Conservation (phyloP, 352 stramenopile species). For the Phytophthora pini region DNA sequence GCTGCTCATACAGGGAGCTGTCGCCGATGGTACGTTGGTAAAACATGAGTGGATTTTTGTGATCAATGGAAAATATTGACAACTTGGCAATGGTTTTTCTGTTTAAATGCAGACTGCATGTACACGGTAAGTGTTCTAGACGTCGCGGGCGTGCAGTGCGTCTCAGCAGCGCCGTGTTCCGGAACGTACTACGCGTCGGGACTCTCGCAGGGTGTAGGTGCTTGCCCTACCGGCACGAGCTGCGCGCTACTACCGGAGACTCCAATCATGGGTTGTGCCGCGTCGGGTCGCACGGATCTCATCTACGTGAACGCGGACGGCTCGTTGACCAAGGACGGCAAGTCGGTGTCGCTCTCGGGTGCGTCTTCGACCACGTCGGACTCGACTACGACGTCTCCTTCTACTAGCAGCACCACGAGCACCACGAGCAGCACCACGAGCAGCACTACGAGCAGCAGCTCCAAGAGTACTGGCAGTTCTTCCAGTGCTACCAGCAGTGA, state of each 20-base stretch:
- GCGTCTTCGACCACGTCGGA: conserved; percentile 9
- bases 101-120: conserved; percentile 45
- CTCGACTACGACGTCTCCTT: conserved; percentile 12
- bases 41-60: neutral
- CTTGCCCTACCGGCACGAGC: conserved; percentile 55
- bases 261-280: conserved; percentile 74
- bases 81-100: conserved; percentile 4
- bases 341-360: conserved; percentile 29
- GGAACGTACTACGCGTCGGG: conserved; percentile 62
- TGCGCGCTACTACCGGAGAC: conserved; percentile 71
- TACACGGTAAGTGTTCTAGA: conserved; percentile 77
- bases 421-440: conserved; percentile 19
- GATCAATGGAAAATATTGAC: neutral
- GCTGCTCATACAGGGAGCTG: conserved; percentile 12
- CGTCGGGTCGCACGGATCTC: conserved; percentile 54
- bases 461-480: conserved; percentile 4
- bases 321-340: conserved; percentile 59
- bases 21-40: conserved; percentile 11
- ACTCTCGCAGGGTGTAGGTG: conserved; percentile 54
- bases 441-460: conserved; percentile 8
- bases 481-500: conserved; percentile 7
- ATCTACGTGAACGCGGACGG: conserved; percentile 78
- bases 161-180: conserved; percentile 60
- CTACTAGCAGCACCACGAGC: conserved; percentile 12
- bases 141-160: conserved; percentile 57